Evolutionary conservation across 345 rosid species (phyloP).

Genomic region (Mangifera indica): DNA sequence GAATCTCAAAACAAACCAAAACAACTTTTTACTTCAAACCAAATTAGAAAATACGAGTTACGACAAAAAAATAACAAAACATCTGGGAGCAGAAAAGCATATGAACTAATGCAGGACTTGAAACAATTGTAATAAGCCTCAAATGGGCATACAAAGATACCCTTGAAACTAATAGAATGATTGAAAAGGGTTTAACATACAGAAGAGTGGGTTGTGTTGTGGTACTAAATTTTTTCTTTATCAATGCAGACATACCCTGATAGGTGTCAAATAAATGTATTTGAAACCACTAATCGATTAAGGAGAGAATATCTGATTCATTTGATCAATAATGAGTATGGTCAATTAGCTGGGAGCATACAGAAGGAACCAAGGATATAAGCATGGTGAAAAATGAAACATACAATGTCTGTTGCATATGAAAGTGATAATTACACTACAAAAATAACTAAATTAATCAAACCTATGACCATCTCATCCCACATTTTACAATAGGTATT

Average conservation of each 20-base stretch:
- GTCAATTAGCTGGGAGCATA: neutral
- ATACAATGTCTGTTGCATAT: neutral
- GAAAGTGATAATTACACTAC: neutral
- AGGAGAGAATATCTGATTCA: neutral
- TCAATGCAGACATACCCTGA: neutral
- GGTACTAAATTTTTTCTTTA: neutral
- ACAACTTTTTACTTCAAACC: too few species aligned
- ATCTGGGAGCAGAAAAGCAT: conserved; percentile 46
- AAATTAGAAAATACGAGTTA: too few species aligned
- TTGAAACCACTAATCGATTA: neutral
- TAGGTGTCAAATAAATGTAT: too few species aligned
- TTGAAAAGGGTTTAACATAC: neutral
- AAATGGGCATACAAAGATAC: neutral
- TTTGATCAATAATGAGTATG: neutral
- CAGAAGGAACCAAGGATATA: neutral
- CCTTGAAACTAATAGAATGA: neutral
- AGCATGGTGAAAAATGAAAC: neutral
- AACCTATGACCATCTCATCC: neutral
- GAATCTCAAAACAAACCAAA: too few species aligned
- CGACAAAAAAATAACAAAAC: conserved; percentile 33
- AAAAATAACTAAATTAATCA: neutral
- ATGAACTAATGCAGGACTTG: neutral
- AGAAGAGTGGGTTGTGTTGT: neutral
- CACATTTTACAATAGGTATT: too few species aligned
- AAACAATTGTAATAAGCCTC: neutral